Evolutionary conservation across 192 early-diverging fungal species (phyloP).

Genomic region (Blastocladiella britannica): DNA sequence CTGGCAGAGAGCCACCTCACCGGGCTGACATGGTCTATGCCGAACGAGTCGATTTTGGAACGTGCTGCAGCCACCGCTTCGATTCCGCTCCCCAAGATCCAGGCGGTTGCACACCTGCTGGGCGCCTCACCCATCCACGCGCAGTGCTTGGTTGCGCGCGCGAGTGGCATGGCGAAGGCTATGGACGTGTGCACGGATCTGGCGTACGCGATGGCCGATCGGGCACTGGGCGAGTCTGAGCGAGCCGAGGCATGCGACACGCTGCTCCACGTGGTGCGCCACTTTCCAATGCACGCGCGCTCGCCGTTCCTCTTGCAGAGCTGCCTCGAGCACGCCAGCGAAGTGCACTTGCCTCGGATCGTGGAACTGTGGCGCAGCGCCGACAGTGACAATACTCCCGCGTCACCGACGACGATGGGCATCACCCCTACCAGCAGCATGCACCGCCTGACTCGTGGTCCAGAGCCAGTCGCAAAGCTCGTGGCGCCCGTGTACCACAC

Average conservation of each 20-base stretch:
- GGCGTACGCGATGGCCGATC: too few relatives aligned
- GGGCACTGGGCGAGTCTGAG: too few relatives aligned
- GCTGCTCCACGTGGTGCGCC: background rate
- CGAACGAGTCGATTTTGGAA: background rate
- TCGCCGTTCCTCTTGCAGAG: background rate
- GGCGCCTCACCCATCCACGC: background rate
- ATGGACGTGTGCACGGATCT: background rate
- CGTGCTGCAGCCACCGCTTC: background rate
- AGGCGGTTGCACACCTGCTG: background rate
- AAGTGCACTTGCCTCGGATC: background rate
- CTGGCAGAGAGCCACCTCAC: background rate
- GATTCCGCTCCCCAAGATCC: background rate
- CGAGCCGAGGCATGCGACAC: background rate
- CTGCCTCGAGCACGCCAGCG: background rate
- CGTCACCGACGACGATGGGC: too few relatives aligned
- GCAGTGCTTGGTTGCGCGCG: background rate
- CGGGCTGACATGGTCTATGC: background rate
- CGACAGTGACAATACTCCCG: too few relatives aligned
- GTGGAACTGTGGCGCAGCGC: background rate
- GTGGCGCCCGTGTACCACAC: background rate
- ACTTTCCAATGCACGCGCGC: background rate
- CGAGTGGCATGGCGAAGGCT: background rate
- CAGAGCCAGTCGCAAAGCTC: background rate
- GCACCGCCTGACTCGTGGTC: background rate
- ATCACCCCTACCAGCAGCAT: too few relatives aligned